These are phyloP conservation scores for Acanthamoeba culbertsoni DNA, from an alignment of 208 protist genomes.

Conservation along the genomic window DNA sequence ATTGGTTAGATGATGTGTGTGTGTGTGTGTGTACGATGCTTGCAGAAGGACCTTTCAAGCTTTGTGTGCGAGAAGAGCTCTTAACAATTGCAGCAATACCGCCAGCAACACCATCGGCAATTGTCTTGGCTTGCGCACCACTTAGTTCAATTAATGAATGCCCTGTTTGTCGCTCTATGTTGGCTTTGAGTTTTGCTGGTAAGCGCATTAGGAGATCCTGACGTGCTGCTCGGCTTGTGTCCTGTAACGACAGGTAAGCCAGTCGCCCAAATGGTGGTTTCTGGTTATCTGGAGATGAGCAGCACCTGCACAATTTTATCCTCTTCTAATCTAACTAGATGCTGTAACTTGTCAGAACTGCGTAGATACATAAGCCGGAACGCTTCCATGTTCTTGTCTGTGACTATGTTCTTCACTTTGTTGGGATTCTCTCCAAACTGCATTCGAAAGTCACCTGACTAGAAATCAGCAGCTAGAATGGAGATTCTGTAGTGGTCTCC, in stretches of 20 bases:
- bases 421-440: slow-evolving; percentile 16
- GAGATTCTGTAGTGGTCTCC: no score
- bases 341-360: not conserved
- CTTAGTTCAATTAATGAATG: not conserved
- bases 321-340: not conserved
- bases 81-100: not conserved
- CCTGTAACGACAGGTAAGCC: not conserved
- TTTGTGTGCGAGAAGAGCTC: not conserved
- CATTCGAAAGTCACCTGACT: slow-evolving; percentile 7
- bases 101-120: not conserved
- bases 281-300: not conserved
- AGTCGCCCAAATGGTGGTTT: no score
- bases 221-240: not conserved
- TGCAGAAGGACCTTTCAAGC: slow-evolving; percentile 31
- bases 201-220: not conserved
- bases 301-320: not conserved
- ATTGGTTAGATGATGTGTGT: no score
- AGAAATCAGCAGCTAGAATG: no score
- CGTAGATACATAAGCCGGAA: slow-evolving; percentile 24
- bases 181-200: not conserved
- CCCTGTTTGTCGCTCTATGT: not conserved
- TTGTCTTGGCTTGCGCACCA: not conserved
- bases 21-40: no score
- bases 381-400: slow-evolving; percentile 19
- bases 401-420: slow-evolving; percentile 45